Evolutionary conservation across 2,329 filamentous ascomycete genomes (phyloP).

Genomic region (Penicillium corylophilum): DNA sequence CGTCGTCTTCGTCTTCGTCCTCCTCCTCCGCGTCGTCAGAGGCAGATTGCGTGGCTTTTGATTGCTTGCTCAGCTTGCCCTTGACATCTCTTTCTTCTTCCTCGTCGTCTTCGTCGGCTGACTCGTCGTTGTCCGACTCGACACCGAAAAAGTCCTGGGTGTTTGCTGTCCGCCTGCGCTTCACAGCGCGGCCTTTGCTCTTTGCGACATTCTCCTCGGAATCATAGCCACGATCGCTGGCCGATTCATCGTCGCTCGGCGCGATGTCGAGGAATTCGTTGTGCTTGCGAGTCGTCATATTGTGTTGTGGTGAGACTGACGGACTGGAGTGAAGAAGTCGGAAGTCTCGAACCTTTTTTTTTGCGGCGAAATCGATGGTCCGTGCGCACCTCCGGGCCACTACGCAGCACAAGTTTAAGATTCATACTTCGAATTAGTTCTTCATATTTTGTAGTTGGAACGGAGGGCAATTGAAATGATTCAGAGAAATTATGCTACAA

Average conservation of each 20-base stretch:
- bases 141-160: conserved; percentile 30
- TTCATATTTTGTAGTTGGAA: too few species aligned
- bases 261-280: conserved; percentile 42
- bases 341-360: conserved; percentile 15
- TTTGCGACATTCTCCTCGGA: conserved; percentile 44
- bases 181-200: conserved; percentile 38
- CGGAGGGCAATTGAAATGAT: too few species aligned
- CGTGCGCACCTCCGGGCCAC: conserved; percentile 9
- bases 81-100: conserved; percentile 15
- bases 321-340: neutral
- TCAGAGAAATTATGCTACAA: too few species aligned
- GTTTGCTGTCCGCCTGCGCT: conserved; percentile 31
- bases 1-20: conserved; percentile 11
- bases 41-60: conserved; percentile 9
- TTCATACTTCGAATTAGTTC: too few species aligned
- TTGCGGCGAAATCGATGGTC: conserved; percentile 13
- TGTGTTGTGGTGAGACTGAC: conserved; percentile 1
- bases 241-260: conserved; percentile 40
- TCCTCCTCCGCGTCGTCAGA: conserved; percentile 13
- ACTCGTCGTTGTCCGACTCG: conserved; percentile 51
- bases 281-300: conserved; percentile 40
- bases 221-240: conserved; percentile 44
- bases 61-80: conserved; percentile 16
- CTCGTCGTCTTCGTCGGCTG: conserved; percentile 14
- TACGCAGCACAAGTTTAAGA: too few species aligned